Percentiles rank a stretch among this genome's conserved stretches.
These are phyloP conservation scores for Sphaerulina musiva DNA, from an alignment of 2,329 filamentous ascomycete genomes.

Conservation along the genomic window DNA sequence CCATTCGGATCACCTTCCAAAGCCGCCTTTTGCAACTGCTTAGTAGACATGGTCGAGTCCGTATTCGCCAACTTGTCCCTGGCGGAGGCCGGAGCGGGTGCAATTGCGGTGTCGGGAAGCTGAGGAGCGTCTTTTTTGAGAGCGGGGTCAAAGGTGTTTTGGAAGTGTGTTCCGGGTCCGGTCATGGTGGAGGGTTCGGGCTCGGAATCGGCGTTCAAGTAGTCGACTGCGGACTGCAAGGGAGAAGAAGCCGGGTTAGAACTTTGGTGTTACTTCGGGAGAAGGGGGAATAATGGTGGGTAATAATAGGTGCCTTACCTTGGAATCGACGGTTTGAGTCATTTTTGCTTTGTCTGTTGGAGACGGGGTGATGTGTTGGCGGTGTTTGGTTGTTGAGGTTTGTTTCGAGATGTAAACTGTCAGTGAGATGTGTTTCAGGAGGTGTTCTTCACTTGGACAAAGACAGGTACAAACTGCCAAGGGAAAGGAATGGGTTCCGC, in stretches of 20 bases:
- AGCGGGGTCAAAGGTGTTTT: conserved; percentile 14
- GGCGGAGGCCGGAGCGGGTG: conserved; percentile 3
- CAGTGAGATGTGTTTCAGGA: neutral
- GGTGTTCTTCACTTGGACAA: neutral
- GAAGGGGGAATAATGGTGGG: neutral
- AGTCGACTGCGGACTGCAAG: conserved; percentile 13
- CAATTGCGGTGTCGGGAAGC: conserved; percentile 1
- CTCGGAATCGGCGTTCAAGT: conserved; percentile 14
- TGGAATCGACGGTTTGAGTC: neutral
- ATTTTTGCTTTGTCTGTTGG: neutral
- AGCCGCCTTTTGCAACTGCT: conserved; percentile 17
- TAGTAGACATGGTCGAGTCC: conserved; percentile 16
- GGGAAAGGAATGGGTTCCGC: too few relatives aligned
- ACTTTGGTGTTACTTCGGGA: neutral
- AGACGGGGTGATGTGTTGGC: too few relatives aligned
- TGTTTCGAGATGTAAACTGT: neutral
- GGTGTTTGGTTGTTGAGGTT: too few relatives aligned
- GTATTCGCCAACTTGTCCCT: conserved; percentile 14
- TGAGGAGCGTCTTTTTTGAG: conserved; percentile 15
- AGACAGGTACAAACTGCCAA: too few relatives aligned
- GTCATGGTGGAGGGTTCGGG: conserved; percentile 18
- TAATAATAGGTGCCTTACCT: neutral
- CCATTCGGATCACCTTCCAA: conserved; percentile 19
- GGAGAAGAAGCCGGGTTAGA: neutral
- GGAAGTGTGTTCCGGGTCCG: conserved; percentile 19